Conservation (phyloP, 192 early-diverging fungal species). For the Entophlyctis luteolus region DNA sequence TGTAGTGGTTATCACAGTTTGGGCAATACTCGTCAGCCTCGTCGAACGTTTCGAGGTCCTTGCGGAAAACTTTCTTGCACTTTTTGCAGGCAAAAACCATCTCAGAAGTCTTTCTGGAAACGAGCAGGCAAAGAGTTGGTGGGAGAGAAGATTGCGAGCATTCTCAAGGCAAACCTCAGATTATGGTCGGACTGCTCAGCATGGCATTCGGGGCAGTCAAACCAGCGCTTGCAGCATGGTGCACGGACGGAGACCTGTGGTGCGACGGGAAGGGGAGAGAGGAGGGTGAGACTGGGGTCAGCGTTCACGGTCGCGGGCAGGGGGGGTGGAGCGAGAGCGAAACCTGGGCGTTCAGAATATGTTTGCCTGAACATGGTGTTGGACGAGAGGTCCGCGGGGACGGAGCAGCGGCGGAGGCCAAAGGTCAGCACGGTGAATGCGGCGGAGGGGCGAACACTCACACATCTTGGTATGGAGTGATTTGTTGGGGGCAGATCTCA, state of each 20-base stretch:
- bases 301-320: neutral
- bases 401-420: no score
- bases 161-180: slow-evolving; percentile 42
- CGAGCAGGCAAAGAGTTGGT: no score
- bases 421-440: no score
- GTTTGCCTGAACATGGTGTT: slow-evolving; percentile 82
- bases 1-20: slow-evolving; percentile 96
- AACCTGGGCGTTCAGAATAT: slow-evolving; percentile 95
- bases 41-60: slow-evolving; percentile 82
- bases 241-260: slow-evolving; percentile 83
- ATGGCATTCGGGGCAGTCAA: slow-evolving; percentile 96
- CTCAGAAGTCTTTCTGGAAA: slow-evolving; percentile 74
- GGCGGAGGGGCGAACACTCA: no score
- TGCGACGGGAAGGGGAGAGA: neutral
- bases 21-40: slow-evolving; percentile 97
- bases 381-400: no score
- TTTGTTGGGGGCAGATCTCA: no score
- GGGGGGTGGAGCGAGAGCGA: no score
- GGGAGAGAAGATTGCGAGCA: no score
- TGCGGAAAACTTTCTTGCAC: slow-evolving; percentile 97
- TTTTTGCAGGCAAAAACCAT: slow-evolving; percentile 97
- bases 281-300: neutral
- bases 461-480: no score
- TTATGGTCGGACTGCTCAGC: slow-evolving; percentile 71
- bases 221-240: slow-evolving; percentile 92